phyloP scores from a whole-genome alignment of 2,329 filamentous ascomycete genomes.

The Plectosphaerella plurivora region DNA sequence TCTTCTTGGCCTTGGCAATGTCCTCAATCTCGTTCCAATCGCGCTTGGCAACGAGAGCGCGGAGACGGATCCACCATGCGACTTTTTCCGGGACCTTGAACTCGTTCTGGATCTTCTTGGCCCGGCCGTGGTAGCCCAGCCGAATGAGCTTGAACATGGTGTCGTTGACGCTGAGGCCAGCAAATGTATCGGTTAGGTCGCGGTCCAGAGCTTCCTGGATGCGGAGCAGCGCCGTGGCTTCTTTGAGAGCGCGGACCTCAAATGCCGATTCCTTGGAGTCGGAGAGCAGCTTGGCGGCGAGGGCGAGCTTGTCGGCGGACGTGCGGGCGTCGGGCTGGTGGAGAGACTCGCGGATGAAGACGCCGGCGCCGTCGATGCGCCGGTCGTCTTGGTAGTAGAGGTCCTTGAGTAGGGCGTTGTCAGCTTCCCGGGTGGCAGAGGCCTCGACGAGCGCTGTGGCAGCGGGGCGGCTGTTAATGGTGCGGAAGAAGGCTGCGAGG shows the following conservation, averaged over 20 bases:
- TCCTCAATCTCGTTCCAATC: conserved; percentile 94
- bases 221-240: conserved; percentile 74
- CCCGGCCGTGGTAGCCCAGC: conserved; percentile 76
- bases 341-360: conserved; percentile 82
- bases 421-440: conserved; percentile 62
- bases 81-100: conserved; percentile 92
- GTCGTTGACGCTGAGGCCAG: conserved; percentile 83
- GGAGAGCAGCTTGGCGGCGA: conserved; percentile 75
- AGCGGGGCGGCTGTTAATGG: conserved; percentile 78
- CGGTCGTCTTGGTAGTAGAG: conserved; percentile 97
- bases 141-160: conserved; percentile 86
- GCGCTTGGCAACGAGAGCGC: conserved; percentile 82
- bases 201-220: conserved; percentile 84
- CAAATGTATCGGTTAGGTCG: conserved; percentile 72
- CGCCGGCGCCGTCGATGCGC: conserved; percentile 78
- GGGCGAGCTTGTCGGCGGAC: conserved; percentile 79
- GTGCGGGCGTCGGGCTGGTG: conserved; percentile 64
- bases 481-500: conserved; percentile 85
- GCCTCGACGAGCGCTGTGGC: conserved; percentile 89
- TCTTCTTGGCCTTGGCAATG: conserved; percentile 71
- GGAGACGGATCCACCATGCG: conserved; percentile 77
- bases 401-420: conserved; percentile 85
- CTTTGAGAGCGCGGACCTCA: conserved; percentile 71
- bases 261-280: conserved; percentile 77
- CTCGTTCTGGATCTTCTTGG: conserved; percentile 82